A percentile compares a stretch with the other conserved stretches of the same genome.
Evolutionary conservation across 495 filamentous ascomycete species (phyloP).

Genomic region (Podospora comata): DNA sequence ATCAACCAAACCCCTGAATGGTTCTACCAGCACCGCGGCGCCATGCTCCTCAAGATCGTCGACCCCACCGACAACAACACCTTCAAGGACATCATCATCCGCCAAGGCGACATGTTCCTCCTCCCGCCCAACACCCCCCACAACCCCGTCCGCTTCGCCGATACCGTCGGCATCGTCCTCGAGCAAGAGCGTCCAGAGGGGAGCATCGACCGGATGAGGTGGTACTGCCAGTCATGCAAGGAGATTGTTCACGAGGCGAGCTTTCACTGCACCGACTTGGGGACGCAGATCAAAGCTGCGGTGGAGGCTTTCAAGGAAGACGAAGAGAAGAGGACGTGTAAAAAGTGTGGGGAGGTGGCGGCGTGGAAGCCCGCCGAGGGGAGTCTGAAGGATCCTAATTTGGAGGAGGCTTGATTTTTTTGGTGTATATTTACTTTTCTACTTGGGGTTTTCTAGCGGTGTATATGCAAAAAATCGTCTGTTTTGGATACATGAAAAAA

Average conservation of each 20-base stretch:
- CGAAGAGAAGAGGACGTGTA: slow-evolving; percentile 71
- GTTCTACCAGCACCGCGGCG: slow-evolving; percentile 94
- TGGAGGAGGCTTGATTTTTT: slow-evolving; percentile 27
- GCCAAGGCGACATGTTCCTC: slow-evolving; percentile 92
- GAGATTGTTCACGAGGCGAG: slow-evolving; percentile 77
- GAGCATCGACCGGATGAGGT: slow-evolving; percentile 75
- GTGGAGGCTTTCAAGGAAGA: slow-evolving; percentile 77
- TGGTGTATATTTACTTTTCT: background rate
- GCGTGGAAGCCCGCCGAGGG: slow-evolving; percentile 49
- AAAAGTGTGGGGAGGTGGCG: slow-evolving; percentile 72
- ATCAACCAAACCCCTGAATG: slow-evolving; percentile 96
- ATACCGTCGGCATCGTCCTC: slow-evolving; percentile 78
- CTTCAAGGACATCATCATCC: slow-evolving; percentile 83
- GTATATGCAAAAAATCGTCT: background rate
- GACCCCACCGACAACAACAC: slow-evolving; percentile 38
- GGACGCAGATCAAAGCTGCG: slow-evolving; percentile 95
- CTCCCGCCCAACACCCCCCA: slow-evolving; percentile 90
- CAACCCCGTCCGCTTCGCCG: slow-evolving; percentile 62
- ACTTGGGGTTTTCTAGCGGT: background rate
- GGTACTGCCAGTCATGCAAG: slow-evolving; percentile 78
- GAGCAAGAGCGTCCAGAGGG: slow-evolving; percentile 75
- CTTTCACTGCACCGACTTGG: slow-evolving; percentile 88
- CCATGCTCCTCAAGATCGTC: slow-evolving; percentile 91
- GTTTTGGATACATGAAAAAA: background rate
- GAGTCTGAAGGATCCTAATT: slow-evolving; percentile 51